Conservation (phyloP, 2,329 filamentous ascomycete species). For the Hawksworthiomyces lignivorus region DNA sequence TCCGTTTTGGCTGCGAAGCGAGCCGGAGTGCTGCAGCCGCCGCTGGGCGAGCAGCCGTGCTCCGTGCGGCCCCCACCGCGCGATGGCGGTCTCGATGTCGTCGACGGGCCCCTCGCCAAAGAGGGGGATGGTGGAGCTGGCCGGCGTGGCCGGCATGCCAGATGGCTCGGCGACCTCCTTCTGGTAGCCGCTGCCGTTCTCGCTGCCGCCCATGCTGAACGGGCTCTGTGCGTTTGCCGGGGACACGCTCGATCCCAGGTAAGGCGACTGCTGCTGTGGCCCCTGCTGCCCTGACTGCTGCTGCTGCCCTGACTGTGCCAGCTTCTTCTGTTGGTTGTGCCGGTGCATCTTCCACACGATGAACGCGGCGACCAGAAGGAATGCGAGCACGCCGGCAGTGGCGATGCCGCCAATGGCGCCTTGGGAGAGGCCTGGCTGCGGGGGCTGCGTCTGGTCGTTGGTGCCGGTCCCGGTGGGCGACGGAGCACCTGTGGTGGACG, state of each 20-base stretch:
- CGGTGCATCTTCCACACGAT: constrained; percentile 1
- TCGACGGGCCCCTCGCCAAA: constrained; percentile 4
- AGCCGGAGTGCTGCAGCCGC: background rate
- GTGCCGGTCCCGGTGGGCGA: constrained; percentile 1
- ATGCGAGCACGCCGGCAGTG: constrained; percentile 21
- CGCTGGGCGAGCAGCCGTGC: constrained; percentile 6
- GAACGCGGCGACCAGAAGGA: constrained; percentile 20
- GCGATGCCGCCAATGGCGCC: constrained; percentile 28
- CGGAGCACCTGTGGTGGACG: background rate
- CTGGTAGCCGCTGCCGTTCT: background rate
- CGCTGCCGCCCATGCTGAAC: background rate
- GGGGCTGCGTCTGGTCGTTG: constrained; percentile 4
- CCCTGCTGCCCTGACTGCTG: too few species aligned
- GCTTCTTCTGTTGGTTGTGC: background rate
- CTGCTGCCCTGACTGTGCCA: too few species aligned
- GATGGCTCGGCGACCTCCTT: background rate
- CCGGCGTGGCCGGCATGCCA: background rate
- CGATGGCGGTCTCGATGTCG: background rate
- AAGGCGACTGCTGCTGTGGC: background rate
- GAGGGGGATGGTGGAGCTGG: background rate
- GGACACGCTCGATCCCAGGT: background rate
- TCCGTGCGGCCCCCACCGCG: constrained; percentile 5
- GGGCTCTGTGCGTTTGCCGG: background rate
- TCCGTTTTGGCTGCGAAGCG: background rate
- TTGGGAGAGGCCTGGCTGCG: constrained; percentile 16